Percentiles rank a stretch among this genome's conserved stretches.
phyloP scores from a whole-genome alignment of 495 filamentous ascomycete genomes.

The Letharia lupina region DNA sequence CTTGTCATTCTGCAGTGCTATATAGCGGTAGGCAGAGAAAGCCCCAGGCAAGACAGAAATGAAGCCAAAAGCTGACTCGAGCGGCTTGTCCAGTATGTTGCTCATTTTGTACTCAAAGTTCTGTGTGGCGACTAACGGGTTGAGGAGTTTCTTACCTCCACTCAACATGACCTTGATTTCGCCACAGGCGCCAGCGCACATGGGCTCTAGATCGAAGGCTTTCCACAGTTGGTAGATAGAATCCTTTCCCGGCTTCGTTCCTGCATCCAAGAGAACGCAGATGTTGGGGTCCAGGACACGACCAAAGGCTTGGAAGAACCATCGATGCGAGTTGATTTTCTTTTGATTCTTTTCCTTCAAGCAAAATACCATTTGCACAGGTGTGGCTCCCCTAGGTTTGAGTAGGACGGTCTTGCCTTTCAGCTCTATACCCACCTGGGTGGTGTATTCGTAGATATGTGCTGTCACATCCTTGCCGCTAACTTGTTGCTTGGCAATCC shows the following conservation, averaged over 20 bases:
- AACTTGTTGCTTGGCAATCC: conserved; percentile 97
- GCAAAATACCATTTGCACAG: conserved; percentile 97
- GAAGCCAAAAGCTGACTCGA: conserved; percentile 97
- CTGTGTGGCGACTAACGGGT: conserved; percentile 90
- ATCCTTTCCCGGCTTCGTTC: conserved; percentile 84
- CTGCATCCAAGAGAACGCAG: conserved; percentile 92
- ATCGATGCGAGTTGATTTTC: conserved; percentile 99
- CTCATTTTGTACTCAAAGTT: conserved; percentile 99
- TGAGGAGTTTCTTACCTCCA: conserved; percentile 82
- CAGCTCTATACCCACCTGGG: conserved; percentile 77
- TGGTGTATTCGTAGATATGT: conserved; percentile 99
- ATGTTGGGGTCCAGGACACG: conserved; percentile 89
- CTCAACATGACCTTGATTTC: conserved; percentile 99
- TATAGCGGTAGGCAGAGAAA: conserved; percentile 92
- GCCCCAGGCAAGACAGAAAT: conserved; percentile 95
- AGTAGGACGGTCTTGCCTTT: conserved; percentile 83
- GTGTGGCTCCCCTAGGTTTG: conserved; percentile 62
- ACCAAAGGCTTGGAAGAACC: conserved; percentile 99
- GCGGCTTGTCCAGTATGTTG: conserved; percentile 96
- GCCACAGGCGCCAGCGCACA: conserved; percentile 94
- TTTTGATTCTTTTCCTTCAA: conserved; percentile 99
- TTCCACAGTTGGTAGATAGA: conserved; percentile 99
- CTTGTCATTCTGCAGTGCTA: conserved; percentile 94
- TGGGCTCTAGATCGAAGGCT: conserved; percentile 94
- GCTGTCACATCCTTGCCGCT: conserved; percentile 95